Base-by-base conservation (phyloP, 2,329 filamentous ascomycete genomes). In the Cercospora zeina region DNA sequence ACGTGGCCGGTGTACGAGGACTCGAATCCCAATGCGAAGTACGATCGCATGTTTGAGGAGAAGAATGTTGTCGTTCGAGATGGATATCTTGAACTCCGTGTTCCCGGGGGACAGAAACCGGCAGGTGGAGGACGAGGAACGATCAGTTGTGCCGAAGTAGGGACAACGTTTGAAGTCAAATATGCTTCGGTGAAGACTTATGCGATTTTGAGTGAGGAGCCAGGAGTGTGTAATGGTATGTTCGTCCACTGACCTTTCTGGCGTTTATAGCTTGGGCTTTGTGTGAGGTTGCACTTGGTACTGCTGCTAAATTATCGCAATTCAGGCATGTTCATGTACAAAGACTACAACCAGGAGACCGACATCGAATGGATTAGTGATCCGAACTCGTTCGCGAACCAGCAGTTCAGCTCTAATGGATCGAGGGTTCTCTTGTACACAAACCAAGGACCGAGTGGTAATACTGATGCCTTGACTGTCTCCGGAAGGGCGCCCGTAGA, bases 301-400 rank as follows among this genome's bases (percentile, higher is more conserved):
- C 21, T n/a, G 6, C 8, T 19, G 49, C 49, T 53, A 4, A 53
- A 53, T 0, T 1, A 49, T n/a, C 13, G 49, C 33, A 34, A 7
- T 45, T 6, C 57, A 51, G 67, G 67, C 1, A 62, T 68, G 54
- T 70, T 69, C 63, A 63, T 66, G 21, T 69, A 68, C 54, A 37
- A 62, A 14, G 51, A 56, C 33, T 59, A 68, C 31, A 63, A 47
- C 19, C 66, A 70, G 16, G 68, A 70, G 37, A 62, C 61, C 13
- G 67, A 70, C 55, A 70, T 70, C 36, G 68, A 70, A 58, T 70
- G 67, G 62, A 57, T 70, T 7, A 64, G 54, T 54, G 62, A 69
- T 47, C 58, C 66, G 1, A 36, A 42, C 4, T 66, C 68, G 4
- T 59, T 62, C 21, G 51, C 63, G n/a, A 69, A 68, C 54, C 50